These are phyloP conservation scores for Cladosporium cucumerinum DNA, from an alignment of 2,329 filamentous ascomycete species.

Conservation along the genomic window DNA sequence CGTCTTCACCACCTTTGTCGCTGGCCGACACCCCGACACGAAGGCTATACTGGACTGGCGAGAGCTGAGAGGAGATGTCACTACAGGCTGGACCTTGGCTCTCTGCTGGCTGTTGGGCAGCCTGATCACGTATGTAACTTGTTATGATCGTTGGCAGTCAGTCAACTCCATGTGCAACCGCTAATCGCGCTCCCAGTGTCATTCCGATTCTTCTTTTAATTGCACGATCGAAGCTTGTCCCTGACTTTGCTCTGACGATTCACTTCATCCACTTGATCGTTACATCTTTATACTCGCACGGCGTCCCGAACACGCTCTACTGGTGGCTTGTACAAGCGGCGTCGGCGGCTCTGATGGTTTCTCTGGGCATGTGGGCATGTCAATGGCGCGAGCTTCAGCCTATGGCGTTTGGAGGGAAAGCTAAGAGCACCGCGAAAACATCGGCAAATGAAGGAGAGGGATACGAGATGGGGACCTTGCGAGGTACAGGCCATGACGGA, in stretches of 20 bases:
- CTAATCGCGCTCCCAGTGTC: slow-evolving; percentile 53
- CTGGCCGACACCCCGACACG: slow-evolving; percentile 57
- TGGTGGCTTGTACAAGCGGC: slow-evolving; percentile 76
- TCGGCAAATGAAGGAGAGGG: slow-evolving; percentile 28
- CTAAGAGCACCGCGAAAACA: slow-evolving; percentile 20
- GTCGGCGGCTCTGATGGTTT: slow-evolving; percentile 62
- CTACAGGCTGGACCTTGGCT: slow-evolving; percentile 66
- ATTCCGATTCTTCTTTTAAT: slow-evolving; percentile 81
- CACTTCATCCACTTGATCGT: slow-evolving; percentile 78
- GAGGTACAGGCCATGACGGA: slow-evolving; percentile 44
- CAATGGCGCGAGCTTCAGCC: slow-evolving; percentile 85
- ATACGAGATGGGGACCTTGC: slow-evolving; percentile 38
- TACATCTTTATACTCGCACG: slow-evolving; percentile 73
- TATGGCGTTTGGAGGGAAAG: slow-evolving; percentile 74
- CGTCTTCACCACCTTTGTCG: slow-evolving; percentile 64
- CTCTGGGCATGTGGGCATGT: slow-evolving; percentile 83
- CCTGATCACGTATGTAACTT: slow-evolving; percentile 55
- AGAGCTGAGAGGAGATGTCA: slow-evolving; percentile 63
- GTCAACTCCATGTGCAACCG: neutral
- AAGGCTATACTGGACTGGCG: slow-evolving; percentile 63
- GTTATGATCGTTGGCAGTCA: neutral
- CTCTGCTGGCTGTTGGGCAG: slow-evolving; percentile 66
- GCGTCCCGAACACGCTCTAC: slow-evolving; percentile 71
- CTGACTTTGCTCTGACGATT: slow-evolving; percentile 88
- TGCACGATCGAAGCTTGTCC: slow-evolving; percentile 86